Evolutionary conservation across 2,329 filamentous ascomycete species (phyloP).

Genomic region (Trichoderma endophyticum): DNA sequence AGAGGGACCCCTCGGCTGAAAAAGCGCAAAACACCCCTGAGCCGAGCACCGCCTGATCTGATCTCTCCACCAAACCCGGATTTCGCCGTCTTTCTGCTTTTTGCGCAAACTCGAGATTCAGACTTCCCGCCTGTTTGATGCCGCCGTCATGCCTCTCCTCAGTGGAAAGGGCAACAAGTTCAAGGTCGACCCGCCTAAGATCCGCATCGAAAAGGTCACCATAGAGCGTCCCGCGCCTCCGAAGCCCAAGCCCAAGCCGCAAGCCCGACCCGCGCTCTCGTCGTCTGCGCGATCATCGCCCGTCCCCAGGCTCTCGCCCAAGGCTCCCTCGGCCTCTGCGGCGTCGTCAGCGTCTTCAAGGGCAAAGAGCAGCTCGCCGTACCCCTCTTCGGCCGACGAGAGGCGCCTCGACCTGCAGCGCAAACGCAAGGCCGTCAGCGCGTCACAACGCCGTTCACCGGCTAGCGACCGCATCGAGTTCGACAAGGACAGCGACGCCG

Average conservation of each 20-base stretch:
- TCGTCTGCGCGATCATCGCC: slow-evolving; percentile 34
- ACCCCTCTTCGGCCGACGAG: slow-evolving; percentile 41
- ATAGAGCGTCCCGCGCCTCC: slow-evolving; percentile 39
- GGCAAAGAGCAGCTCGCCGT: slow-evolving; percentile 42
- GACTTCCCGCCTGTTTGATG: background rate
- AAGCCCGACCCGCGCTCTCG: slow-evolving; percentile 27
- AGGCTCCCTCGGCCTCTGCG: slow-evolving; percentile 25
- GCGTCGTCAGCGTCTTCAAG: slow-evolving; percentile 26
- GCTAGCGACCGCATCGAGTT: slow-evolving; percentile 49
- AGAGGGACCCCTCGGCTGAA: slow-evolving; percentile 4
- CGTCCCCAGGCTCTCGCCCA: slow-evolving; percentile 41
- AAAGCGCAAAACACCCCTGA: slow-evolving; percentile 12
- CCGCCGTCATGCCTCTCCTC: slow-evolving; percentile 38
- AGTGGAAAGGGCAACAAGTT: slow-evolving; percentile 46
- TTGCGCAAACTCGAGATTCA: background rate
- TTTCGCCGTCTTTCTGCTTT: background rate
- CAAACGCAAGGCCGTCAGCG: slow-evolving; percentile 47
- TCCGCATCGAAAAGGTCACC: slow-evolving; percentile 52
- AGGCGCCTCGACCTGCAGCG: slow-evolving; percentile 43
- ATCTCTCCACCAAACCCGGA: slow-evolving; percentile 2
- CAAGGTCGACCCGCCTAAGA: slow-evolving; percentile 48
- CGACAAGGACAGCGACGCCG: slow-evolving; percentile 49
- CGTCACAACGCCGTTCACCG: slow-evolving; percentile 41
- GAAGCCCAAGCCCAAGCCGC: slow-evolving; percentile 35
- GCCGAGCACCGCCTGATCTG: background rate